phyloP scores from a whole-genome alignment of 345 rosid genomes.

The Camelina neglecta region DNA sequence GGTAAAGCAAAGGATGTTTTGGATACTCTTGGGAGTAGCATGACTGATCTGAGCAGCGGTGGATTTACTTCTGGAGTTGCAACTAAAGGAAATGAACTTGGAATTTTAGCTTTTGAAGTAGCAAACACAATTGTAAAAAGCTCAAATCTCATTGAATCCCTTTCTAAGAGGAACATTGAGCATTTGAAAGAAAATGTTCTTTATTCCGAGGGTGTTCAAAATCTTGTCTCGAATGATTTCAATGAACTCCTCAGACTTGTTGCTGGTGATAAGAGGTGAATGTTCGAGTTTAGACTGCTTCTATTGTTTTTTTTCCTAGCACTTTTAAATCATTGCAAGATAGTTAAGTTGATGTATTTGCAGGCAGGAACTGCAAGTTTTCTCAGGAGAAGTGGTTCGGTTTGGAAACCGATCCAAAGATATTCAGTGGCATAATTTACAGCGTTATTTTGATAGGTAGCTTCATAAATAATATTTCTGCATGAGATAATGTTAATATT shows the following conservation, averaged over 20 bases:
- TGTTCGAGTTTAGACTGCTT: slow-evolving; percentile 11
- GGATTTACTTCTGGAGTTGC: slow-evolving; percentile 76
- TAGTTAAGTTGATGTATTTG: slow-evolving; percentile 23
- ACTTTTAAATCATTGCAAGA: slow-evolving; percentile 18
- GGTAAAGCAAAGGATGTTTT: slow-evolving; percentile 84
- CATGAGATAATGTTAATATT: slow-evolving; percentile 11
- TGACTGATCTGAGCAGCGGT: slow-evolving; percentile 75
- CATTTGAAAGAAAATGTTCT: slow-evolving; percentile 69
- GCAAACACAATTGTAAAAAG: slow-evolving; percentile 92
- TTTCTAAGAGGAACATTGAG: slow-evolving; percentile 59
- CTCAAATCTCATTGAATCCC: slow-evolving; percentile 82
- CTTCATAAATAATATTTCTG: neutral
- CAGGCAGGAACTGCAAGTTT: slow-evolving; percentile 86
- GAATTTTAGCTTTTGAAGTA: slow-evolving; percentile 85
- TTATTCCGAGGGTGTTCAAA: slow-evolving; percentile 75
- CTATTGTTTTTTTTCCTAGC: slow-evolving; percentile 1
- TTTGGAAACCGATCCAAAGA: slow-evolving; percentile 96
- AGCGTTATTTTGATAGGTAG: slow-evolving; percentile 90
- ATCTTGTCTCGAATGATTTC: slow-evolving; percentile 73
- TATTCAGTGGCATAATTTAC: slow-evolving; percentile 92
- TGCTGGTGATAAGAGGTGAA: slow-evolving; percentile 82
- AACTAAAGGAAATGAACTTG: slow-evolving; percentile 72
- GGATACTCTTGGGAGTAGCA: slow-evolving; percentile 91
- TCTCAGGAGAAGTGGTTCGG: slow-evolving; percentile 89
- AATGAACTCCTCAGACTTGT: slow-evolving; percentile 70